Evolutionary conservation across 2,329 filamentous ascomycete genomes (phyloP).

Genomic region (Alternaria ventricosa): DNA sequence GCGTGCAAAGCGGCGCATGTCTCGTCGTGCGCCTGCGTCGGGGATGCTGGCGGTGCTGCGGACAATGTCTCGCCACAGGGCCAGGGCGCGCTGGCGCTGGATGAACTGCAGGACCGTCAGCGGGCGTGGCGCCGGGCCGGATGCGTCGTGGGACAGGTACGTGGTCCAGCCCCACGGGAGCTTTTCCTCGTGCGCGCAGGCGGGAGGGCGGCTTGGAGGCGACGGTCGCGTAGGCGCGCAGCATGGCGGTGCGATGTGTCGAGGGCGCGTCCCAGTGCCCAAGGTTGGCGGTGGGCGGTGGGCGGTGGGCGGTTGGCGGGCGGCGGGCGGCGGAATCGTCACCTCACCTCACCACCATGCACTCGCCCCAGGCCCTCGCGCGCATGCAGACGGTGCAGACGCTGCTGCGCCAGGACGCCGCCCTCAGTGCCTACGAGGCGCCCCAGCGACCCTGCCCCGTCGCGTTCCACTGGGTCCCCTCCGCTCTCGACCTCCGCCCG

Average conservation of each 20-base stretch:
- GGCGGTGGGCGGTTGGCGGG: neutral
- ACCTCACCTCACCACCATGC: neutral
- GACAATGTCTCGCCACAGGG: conserved; percentile 57
- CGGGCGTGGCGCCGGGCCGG: neutral
- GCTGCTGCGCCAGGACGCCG: conserved; percentile 10
- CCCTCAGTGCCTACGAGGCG: conserved; percentile 2
- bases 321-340: neutral
- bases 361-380: conserved; percentile 1
- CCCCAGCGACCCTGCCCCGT: conserved; percentile 2
- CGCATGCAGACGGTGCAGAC: conserved; percentile 2
- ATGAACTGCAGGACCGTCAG: conserved; percentile 53
- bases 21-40: conserved; percentile 39
- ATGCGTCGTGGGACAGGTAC: conserved; percentile 15
- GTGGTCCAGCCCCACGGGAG: conserved; percentile 42
- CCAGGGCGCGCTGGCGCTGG: conserved; percentile 55
- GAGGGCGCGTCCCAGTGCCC: neutral
- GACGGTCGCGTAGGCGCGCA: conserved; percentile 44
- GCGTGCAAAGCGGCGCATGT: conserved; percentile 57
- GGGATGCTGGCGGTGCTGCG: conserved; percentile 48
- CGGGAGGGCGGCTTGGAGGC: conserved; percentile 36
- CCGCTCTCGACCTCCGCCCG: conserved; percentile 40
- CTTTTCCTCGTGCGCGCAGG: conserved; percentile 41
- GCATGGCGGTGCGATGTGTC: conserved; percentile 21
- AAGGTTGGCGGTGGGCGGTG: neutral
- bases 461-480: conserved; percentile 30